Conservation (phyloP, 495 filamentous ascomycete genomes). For the Geoglossum glabrum region DNA sequence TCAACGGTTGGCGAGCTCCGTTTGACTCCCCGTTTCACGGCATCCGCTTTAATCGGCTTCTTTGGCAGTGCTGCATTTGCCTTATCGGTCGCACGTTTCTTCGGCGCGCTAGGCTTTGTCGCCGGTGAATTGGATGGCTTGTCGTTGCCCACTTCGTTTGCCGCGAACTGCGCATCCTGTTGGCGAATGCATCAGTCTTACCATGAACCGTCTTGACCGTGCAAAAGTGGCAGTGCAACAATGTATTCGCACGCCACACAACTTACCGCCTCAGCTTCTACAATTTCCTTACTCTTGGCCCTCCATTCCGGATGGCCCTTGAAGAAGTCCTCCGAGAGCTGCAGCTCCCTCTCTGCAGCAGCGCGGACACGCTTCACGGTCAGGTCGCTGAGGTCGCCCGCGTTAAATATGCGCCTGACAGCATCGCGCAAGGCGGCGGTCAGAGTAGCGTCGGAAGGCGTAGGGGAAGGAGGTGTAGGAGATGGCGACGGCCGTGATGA, state of each 20-base stretch:
- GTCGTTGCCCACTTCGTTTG: not conserved
- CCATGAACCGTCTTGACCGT: not conserved
- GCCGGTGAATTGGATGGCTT: not conserved
- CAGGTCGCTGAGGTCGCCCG: conserved; percentile 39
- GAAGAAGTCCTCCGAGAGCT: conserved; percentile 49
- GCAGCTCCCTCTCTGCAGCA: conserved; percentile 41
- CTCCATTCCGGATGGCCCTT: conserved; percentile 51
- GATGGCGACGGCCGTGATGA: conserved; percentile 1
- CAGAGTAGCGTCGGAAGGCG: not conserved
- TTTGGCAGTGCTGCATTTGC: not conserved
- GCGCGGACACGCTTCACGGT: conserved; percentile 59
- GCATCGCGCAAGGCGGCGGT: conserved; percentile 31
- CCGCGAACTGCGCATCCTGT: not conserved
- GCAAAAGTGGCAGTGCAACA: not conserved
- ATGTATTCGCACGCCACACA: not conserved
- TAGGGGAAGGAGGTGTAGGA: not conserved
- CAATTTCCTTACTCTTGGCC: conserved; percentile 50
- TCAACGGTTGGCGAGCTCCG: conserved; percentile 8
- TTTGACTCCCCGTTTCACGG: conserved; percentile 7
- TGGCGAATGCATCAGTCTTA: not conserved
- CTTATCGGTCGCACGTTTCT: not conserved
- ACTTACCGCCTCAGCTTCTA: conserved; percentile 44
- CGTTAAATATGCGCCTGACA: conserved; percentile 35
- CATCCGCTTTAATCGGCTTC: conserved; percentile 1
- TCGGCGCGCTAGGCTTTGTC: not conserved